phyloP scores from a whole-genome alignment of 768 basidiomycete species.

The Russula sp. region DNA sequence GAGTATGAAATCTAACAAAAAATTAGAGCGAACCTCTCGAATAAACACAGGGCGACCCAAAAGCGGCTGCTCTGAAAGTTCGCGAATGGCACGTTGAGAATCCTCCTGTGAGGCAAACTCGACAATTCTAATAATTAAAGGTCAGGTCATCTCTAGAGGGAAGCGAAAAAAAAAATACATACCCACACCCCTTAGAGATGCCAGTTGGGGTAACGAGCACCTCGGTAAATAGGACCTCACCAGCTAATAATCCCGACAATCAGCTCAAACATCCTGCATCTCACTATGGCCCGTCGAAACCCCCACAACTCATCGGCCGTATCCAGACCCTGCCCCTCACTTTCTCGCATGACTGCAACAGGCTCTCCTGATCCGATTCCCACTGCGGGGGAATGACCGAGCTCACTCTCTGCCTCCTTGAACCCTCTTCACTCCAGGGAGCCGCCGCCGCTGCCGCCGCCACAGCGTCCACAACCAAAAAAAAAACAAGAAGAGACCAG shows the following conservation, averaged over 20 bases:
- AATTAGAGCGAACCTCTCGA: conserved; percentile 66
- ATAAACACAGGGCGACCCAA: conserved; percentile 95
- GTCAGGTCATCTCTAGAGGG: conserved; percentile 27
- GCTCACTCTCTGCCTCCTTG: conserved; percentile 6
- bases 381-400: not conserved
- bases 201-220: conserved; percentile 95
- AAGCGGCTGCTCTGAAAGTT: conserved; percentile 85
- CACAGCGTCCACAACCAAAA: conserved; percentile 21
- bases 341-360: conserved; percentile 4
- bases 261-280: conserved; percentile 77
- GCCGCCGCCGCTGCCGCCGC: not conserved
- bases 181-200: conserved; percentile 99
- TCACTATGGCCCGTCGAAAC: conserved; percentile 48
- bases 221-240: conserved; percentile 99
- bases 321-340: conserved; percentile 6
- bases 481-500: conserved; percentile 48
- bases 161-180: conserved; percentile 38
- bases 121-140: conserved; percentile 65
- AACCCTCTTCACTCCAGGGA: conserved; percentile 16
- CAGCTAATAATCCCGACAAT: conserved; percentile 91
- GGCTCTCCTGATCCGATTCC: no score
- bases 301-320: conserved; percentile 19
- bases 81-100: conserved; percentile 82
- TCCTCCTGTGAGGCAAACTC: conserved; percentile 90
- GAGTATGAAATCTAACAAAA: conserved; percentile 9